Percentiles rank a stretch among this genome's conserved stretches.
Conservation (phyloP, 768 basidiomycete genomes). For the Suillus paluster region DNA sequence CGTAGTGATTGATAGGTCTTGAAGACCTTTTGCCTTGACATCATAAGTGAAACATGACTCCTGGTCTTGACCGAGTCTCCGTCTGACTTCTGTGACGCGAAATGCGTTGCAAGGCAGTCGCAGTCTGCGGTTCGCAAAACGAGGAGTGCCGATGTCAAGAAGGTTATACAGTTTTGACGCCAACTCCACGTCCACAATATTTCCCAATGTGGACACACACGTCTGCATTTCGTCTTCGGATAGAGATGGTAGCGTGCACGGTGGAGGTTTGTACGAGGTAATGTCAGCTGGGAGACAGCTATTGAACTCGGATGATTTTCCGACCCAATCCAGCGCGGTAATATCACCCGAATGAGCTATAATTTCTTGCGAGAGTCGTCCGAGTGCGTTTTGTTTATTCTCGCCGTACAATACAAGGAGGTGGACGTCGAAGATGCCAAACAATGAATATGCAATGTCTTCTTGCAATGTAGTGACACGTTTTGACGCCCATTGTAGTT, state of each 20-base stretch:
- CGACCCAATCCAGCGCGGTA: background rate
- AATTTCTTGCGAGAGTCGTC: background rate
- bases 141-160: background rate
- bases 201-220: background rate
- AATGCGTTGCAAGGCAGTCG: background rate
- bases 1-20: background rate
- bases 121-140: background rate
- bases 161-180: background rate
- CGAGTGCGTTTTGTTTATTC: background rate
- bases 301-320: background rate
- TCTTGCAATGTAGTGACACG: background rate
- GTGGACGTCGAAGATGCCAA: background rate
- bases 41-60: background rate
- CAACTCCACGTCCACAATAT: background rate
- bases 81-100: background rate
- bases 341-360: background rate
- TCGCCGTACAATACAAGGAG: background rate
- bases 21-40: background rate
- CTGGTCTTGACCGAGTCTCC: background rate
- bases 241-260: background rate
- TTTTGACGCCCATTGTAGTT: background rate
- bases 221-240: background rate
- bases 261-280: background rate
- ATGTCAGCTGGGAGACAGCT: slow-evolving; percentile 2
- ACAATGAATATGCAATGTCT: background rate